Base-by-base conservation (phyloP, 345 rosid species). In the Rhodomyrtus tomentosa region DNA sequence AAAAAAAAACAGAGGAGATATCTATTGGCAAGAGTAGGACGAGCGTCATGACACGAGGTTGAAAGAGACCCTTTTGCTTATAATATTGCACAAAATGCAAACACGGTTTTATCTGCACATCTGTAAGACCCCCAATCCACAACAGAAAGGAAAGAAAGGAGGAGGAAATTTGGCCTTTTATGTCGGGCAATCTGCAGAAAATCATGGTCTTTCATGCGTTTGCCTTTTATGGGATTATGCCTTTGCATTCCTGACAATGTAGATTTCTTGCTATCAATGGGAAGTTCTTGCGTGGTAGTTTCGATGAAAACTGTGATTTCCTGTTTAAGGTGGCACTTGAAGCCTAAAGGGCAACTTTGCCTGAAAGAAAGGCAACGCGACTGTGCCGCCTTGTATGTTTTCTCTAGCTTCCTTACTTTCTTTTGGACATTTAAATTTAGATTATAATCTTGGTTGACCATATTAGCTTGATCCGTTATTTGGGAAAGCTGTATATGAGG, bases 341-440 rank as follows among this genome's bases (percentile, higher is more conserved):
- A 59, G 32, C 74, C 3, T 15, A 16, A 59, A 59, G 32, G 74
- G 40, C 10, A 15, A 29, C 55, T 53, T 21, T 53, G 74, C 40
- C 74, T 1, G 20, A 16, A 32, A 32, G 76, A 62, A 62, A 32
- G 76, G 42, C 40, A 0, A 62, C 32, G 5, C 24, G 2, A 62
- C 24, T 16, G 6, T 32, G 24, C 32, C 3, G 13, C 42, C 42
- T 7, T 1, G 0, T 29, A 7, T 0, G 6, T 0, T 59, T 32
- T 32, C 11, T 29, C 74, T 24, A 0, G 2, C 24, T 32, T 32
- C 76, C 74, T 59, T 59, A 38, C 24, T 62, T 62, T 32, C 42
- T 32, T 62, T 16, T 0, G 12, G 55, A 53, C 24, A 53, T 16
- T 52, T 52, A 62, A 0, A 29, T 29, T 62, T 12, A 62, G 0